A percentile compares a stretch with the other conserved stretches of the same genome.
These are phyloP conservation scores for Colletotrichum tamarilloi DNA, from an alignment of 2,329 filamentous ascomycete species.

Conservation along the genomic window DNA sequence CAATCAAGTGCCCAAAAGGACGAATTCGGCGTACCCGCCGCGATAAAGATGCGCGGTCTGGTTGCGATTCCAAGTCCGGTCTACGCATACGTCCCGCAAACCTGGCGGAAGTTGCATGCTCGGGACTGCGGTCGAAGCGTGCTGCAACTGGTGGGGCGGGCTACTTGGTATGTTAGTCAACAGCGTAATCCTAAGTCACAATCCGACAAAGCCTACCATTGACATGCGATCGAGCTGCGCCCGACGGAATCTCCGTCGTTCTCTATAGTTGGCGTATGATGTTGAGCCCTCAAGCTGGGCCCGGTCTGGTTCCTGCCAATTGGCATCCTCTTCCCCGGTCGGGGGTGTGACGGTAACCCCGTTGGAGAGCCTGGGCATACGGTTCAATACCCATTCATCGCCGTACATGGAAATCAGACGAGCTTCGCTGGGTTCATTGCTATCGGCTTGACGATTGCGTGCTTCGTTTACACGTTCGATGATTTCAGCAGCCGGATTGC, in stretches of 20 bases:
- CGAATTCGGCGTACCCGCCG: conserved; percentile 2
- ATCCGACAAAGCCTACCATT: conserved; percentile 7
- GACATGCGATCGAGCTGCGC: conserved; percentile 28
- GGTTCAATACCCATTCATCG: conserved; percentile 25
- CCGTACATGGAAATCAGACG: conserved; percentile 27
- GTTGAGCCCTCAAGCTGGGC: not conserved
- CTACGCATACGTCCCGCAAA: not conserved
- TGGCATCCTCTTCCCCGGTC: conserved; percentile 4
- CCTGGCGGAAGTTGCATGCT: conserved; percentile 18
- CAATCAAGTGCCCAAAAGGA: conserved; percentile 10
- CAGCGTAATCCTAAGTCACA: not conserved
- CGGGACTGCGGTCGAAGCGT: conserved; percentile 36
- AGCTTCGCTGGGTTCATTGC: conserved; percentile 1
- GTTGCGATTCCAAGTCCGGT: not conserved
- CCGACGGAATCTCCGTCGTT: conserved; percentile 12
- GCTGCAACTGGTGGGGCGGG: conserved; percentile 35
- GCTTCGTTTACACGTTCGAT: not conserved
- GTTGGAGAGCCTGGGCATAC: not conserved
- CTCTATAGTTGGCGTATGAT: not conserved
- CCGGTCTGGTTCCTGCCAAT: conserved; percentile 17
- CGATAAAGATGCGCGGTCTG: not conserved
- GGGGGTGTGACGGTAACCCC: conserved; percentile 7
- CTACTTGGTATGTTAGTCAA: conserved; percentile 10
- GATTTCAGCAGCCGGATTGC: conserved; percentile 6
- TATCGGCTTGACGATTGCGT: not conserved